These are phyloP conservation scores for Oryza glaberrima DNA, from an alignment of 176 grass and related monocot species.

Conservation along the genomic window DNA sequence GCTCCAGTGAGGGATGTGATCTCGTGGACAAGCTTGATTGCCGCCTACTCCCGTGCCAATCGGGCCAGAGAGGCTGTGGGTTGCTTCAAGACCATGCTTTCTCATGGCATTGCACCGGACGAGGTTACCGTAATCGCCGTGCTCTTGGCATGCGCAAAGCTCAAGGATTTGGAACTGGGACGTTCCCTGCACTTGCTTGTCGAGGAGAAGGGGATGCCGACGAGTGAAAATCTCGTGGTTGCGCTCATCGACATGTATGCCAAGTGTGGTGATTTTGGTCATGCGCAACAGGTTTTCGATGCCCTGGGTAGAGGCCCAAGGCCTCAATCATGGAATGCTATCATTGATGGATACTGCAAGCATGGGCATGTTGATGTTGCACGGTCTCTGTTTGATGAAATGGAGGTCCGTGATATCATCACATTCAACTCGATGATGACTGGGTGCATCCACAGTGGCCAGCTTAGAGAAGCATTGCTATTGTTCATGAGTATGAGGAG, in stretches of 20 bases:
- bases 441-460: conserved; percentile 64
- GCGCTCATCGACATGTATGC: conserved; percentile 75
- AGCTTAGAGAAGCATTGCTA: conserved; percentile 58
- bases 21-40: conserved; percentile 71
- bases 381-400: conserved; percentile 60
- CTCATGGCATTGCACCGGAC: conserved; percentile 41
- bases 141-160: conserved; percentile 52
- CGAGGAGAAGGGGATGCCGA: conserved; percentile 37
- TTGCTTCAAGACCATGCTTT: conserved; percentile 64
- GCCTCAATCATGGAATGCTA: conserved; percentile 74
- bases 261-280: conserved; percentile 61
- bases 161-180: conserved; percentile 61
- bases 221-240: conserved; percentile 55
- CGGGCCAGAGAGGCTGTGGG: conserved; percentile 43
- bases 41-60: conserved; percentile 47
- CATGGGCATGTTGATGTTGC: conserved; percentile 51
- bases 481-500: conserved; percentile 53
- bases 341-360: conserved; percentile 72
- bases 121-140: conserved; percentile 47
- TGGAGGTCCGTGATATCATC: conserved; percentile 55
- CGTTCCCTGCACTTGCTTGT: conserved; percentile 55
- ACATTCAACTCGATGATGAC: conserved; percentile 81
- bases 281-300: conserved; percentile 56
- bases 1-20: conserved; percentile 64
- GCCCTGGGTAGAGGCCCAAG: conserved; percentile 38